phyloP scores from a whole-genome alignment of 768 basidiomycete species.

The Boletus subcaerulescens region DNA sequence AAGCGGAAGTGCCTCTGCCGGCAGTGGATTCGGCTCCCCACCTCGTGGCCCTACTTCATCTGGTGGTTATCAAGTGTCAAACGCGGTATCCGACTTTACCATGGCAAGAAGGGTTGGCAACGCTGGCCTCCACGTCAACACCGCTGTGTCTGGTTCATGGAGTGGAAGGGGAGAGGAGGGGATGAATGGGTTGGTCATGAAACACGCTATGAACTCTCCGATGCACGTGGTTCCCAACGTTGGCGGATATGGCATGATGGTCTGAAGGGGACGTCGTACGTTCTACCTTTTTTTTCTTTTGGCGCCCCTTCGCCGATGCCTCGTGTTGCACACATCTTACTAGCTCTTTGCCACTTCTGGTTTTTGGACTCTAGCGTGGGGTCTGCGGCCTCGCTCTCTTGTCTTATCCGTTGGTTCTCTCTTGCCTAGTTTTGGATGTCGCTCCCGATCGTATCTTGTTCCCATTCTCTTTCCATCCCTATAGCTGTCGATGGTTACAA shows the following conservation, averaged over 20 bases:
- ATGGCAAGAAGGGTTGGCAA: constrained; percentile 22
- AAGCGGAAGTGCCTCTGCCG: constrained; percentile 37
- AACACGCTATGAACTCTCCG: constrained; percentile 33
- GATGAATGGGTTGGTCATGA: constrained; percentile 35
- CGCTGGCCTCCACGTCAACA: constrained; percentile 27
- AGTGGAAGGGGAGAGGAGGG: constrained; percentile 27
- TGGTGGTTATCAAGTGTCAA: constrained; percentile 37
- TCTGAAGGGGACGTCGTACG: constrained; percentile 22
- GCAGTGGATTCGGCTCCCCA: constrained; percentile 33
- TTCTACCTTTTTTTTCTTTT: constrained; percentile 1
- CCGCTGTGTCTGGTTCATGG: constrained; percentile 24
- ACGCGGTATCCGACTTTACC: constrained; percentile 26
- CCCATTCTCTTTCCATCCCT: constrained; percentile 1
- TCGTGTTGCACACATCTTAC: constrained; percentile 11
- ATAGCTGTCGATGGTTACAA: constrained; percentile 16
- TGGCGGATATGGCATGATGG: constrained; percentile 40
- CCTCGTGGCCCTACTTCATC: constrained; percentile 26
- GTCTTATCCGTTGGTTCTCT: constrained; percentile 14
- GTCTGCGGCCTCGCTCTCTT: constrained; percentile 9
- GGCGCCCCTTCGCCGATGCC: not conserved
- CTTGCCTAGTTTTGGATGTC: constrained; percentile 14
- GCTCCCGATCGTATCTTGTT: not conserved
- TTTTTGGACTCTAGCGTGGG: constrained; percentile 15
- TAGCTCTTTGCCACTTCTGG: constrained; percentile 6
- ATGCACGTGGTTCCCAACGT: constrained; percentile 39